These are phyloP conservation scores for Leptodermis oblonga DNA, from an alignment of 257 asterid species.

Conservation along the genomic window DNA sequence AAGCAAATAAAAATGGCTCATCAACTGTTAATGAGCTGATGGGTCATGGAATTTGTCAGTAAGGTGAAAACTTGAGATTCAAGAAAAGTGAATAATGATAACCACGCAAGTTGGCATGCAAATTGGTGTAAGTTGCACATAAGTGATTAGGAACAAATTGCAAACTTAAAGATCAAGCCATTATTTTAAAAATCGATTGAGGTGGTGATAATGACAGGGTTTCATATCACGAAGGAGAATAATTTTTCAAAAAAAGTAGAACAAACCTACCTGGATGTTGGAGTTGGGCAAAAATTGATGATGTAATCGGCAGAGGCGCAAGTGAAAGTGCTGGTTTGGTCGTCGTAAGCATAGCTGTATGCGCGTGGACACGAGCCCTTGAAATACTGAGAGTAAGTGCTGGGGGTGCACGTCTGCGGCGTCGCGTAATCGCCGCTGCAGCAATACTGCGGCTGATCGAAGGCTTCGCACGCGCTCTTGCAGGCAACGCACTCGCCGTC, in stretches of 20 bases:
- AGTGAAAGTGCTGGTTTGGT: constrained; percentile 43
- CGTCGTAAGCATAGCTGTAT: constrained; percentile 49
- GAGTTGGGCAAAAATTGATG: constrained; percentile 39
- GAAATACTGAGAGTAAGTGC: constrained; percentile 26
- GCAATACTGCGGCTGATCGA: constrained; percentile 29
- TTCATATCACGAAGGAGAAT: too few species aligned
- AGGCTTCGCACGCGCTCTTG: constrained; percentile 52
- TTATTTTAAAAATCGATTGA: too few species aligned
- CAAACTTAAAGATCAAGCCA: not conserved
- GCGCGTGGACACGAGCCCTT: constrained; percentile 48
- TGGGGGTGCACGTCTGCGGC: constrained; percentile 38
- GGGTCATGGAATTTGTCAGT: too few species aligned
- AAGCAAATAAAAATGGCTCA: too few species aligned
- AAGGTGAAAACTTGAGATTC: too few species aligned
- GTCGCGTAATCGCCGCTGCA: constrained; percentile 36
- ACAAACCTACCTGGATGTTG: constrained; percentile 34
- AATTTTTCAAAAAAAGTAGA: too few species aligned
- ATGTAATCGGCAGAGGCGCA: constrained; percentile 42
- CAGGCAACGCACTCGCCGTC: constrained; percentile 44
- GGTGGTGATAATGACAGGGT: too few species aligned
- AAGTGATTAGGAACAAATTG: not conserved
- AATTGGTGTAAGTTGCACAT: not conserved
- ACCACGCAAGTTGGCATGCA: not conserved
- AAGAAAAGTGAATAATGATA: too few species aligned
- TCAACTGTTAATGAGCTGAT: too few species aligned